Conservation (phyloP, 73 alveolate genomes). For the Paramecium octaurelia region DNA sequence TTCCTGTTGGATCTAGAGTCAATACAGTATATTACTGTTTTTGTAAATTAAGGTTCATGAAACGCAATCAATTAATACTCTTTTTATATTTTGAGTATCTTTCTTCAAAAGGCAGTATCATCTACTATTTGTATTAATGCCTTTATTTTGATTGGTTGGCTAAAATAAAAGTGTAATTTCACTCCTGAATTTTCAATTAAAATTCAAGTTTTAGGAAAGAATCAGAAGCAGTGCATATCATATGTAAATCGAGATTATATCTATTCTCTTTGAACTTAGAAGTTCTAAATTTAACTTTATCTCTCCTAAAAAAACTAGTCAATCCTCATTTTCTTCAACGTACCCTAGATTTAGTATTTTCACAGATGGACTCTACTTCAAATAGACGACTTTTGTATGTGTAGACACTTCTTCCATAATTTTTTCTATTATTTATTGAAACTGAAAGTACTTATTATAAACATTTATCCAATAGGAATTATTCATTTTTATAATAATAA, state of each 20-base stretch:
- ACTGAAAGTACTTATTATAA: background rate
- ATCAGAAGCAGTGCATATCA: slow-evolving; percentile 67
- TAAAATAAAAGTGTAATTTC: slow-evolving; percentile 84
- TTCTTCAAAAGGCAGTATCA: slow-evolving; percentile 95
- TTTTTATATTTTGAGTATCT: slow-evolving; percentile 79
- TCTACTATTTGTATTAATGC: slow-evolving; percentile 85
- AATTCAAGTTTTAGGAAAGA: slow-evolving; percentile 92
- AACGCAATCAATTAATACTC: slow-evolving; percentile 90
- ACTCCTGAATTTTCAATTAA: slow-evolving; percentile 93
- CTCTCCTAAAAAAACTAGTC: slow-evolving; percentile 41
- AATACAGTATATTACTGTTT: slow-evolving; percentile 52
- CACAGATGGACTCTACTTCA: slow-evolving; percentile 92
- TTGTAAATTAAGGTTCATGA: slow-evolving; percentile 89
- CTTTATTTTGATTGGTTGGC: slow-evolving; percentile 85
- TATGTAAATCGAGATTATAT: background rate
- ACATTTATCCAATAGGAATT: slow-evolving; percentile 1
- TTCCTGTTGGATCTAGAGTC: slow-evolving; percentile 88
- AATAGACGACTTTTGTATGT: slow-evolving; percentile 92
- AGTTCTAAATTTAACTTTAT: background rate
- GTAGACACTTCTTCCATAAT: slow-evolving; percentile 95
- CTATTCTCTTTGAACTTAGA: background rate
- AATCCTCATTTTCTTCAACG: background rate
- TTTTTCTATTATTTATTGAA: slow-evolving; percentile 3
- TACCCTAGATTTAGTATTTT: slow-evolving; percentile 72
- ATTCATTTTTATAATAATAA: background rate